A percentile compares a stretch with the other conserved stretches of the same genome.
Evolutionary conservation across 345 rosid genomes (phyloP).

Genomic region (Crucihimalaya himalaica): DNA sequence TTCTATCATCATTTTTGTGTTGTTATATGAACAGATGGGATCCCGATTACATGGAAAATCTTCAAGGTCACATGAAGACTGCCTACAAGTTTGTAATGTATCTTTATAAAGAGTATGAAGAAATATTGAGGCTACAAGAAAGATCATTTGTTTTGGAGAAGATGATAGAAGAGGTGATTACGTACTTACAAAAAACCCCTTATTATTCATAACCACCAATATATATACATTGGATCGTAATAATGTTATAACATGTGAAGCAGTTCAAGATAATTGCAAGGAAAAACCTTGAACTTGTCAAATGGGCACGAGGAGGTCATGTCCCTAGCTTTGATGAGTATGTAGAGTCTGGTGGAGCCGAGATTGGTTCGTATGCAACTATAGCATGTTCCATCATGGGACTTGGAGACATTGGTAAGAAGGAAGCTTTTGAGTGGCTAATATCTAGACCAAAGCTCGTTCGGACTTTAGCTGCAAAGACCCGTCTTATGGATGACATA

Average conservation of each 20-base stretch:
- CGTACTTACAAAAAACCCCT: too few relatives aligned
- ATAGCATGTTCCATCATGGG: conserved; percentile 1
- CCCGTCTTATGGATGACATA: conserved; percentile 14
- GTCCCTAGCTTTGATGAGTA: conserved; percentile 16
- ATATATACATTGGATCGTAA: background rate
- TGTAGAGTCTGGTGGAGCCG: conserved; percentile 15
- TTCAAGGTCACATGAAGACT: conserved; percentile 19
- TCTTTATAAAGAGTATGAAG: conserved; percentile 13
- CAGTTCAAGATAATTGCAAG: conserved; percentile 12
- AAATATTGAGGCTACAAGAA: conserved; percentile 6
- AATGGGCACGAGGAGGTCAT: conserved; percentile 17
- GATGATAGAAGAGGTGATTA: too few relatives aligned
- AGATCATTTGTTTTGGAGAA: background rate
- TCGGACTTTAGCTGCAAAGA: background rate
- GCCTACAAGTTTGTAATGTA: conserved; percentile 18
- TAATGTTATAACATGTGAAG: background rate
- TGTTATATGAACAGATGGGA: conserved; percentile 18
- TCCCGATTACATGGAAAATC: conserved; percentile 6
- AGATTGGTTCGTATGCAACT: background rate
- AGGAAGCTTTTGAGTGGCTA: conserved; percentile 10
- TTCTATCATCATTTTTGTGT: too few relatives aligned
- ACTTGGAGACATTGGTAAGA: conserved; percentile 1
- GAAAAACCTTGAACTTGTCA: conserved; percentile 16
- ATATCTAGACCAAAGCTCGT: background rate
- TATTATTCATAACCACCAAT: too few relatives aligned